A percentile compares a stretch with the other conserved stretches of the same genome.
phyloP scores from a whole-genome alignment of 805 yeast genomes.

The Zygotorulaspora florentina region DNA sequence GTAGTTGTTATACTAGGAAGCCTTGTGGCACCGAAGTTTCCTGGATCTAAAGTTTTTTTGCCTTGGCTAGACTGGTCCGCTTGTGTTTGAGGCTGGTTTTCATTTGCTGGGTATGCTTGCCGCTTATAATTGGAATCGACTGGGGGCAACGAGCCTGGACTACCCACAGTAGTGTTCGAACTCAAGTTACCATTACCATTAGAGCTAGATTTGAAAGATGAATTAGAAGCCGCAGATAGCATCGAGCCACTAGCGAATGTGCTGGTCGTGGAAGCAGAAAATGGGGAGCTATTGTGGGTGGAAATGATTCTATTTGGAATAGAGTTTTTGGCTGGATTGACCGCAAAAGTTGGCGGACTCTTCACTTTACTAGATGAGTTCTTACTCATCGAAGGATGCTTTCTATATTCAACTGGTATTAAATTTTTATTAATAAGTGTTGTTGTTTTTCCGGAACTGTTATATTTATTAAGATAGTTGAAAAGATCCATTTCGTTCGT shows the following conservation, averaged over 20 bases:
- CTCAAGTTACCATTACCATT: neutral
- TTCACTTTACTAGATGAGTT: slow-evolving; percentile 20
- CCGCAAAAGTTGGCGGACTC: slow-evolving; percentile 28
- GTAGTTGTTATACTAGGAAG: slow-evolving; percentile 29
- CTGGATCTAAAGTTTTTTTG: slow-evolving; percentile 31
- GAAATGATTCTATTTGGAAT: slow-evolving; percentile 33
- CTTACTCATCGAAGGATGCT: slow-evolving; percentile 58
- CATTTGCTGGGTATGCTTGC: neutral
- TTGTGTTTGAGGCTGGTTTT: neutral
- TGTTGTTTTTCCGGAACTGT: slow-evolving; percentile 34
- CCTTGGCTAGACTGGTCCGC: neutral
- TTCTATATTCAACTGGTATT: slow-evolving; percentile 64
- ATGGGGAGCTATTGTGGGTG: slow-evolving; percentile 35
- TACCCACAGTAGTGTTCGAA: neutral
- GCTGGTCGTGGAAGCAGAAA: slow-evolving; percentile 5
- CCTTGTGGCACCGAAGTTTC: slow-evolving; percentile 19
- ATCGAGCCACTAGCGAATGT: neutral
- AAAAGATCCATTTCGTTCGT: slow-evolving; percentile 83
- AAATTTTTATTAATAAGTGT: slow-evolving; percentile 41
- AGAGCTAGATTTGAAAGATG: neutral
- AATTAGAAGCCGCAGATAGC: neutral
- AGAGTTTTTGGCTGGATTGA: slow-evolving; percentile 30
- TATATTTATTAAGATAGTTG: slow-evolving; percentile 53
- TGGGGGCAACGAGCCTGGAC: neutral
- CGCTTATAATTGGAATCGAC: neutral